phyloP scores from a whole-genome alignment of 2,329 filamentous ascomycete species.

The Trichoderma guizhouense region DNA sequence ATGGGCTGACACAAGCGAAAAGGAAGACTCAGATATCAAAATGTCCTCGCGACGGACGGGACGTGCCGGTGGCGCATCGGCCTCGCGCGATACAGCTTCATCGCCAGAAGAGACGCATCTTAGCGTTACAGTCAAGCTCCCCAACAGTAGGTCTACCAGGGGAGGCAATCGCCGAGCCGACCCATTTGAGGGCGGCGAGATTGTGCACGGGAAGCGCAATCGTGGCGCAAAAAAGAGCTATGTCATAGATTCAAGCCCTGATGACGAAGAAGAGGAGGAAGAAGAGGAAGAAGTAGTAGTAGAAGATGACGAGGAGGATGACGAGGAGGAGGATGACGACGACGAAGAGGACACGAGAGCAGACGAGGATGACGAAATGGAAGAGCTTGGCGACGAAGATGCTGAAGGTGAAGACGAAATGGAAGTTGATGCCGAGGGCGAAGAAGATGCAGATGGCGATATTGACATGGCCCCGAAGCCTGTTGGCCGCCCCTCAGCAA shows the following conservation, averaged over 20 bases:
- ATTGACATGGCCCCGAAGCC: slow-evolving; percentile 43
- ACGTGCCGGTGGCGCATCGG: slow-evolving; percentile 41
- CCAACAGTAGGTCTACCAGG: slow-evolving; percentile 48
- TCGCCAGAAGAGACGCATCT: slow-evolving; percentile 45
- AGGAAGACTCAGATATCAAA: slow-evolving; percentile 32
- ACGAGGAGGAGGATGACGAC: slow-evolving; percentile 45
- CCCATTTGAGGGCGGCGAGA: slow-evolving; percentile 44
- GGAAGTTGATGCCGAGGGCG: slow-evolving; percentile 45
- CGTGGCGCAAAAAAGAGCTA: slow-evolving; percentile 58
- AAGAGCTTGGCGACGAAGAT: slow-evolving; percentile 36
- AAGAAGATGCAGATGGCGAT: slow-evolving; percentile 44
- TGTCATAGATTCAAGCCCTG: slow-evolving; percentile 53
- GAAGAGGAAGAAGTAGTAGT: slow-evolving; percentile 47
- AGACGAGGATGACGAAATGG: slow-evolving; percentile 39
- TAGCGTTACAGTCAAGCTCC: slow-evolving; percentile 49
- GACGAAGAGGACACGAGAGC: slow-evolving; percentile 32
- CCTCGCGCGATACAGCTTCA: slow-evolving; percentile 44
- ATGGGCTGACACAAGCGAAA: slow-evolving; percentile 41
- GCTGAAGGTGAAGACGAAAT: slow-evolving; percentile 43
- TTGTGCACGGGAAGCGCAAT: slow-evolving; percentile 50
- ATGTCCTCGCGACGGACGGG: slow-evolving; percentile 54
- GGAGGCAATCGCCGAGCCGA: slow-evolving; percentile 37
- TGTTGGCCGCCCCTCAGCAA: slow-evolving; percentile 37
- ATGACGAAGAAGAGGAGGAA: slow-evolving; percentile 41
- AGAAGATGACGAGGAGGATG: slow-evolving; percentile 37